Conservation (phyloP, 2,329 filamentous ascomycete species). For the Ophiostoma fasciatum region DNA sequence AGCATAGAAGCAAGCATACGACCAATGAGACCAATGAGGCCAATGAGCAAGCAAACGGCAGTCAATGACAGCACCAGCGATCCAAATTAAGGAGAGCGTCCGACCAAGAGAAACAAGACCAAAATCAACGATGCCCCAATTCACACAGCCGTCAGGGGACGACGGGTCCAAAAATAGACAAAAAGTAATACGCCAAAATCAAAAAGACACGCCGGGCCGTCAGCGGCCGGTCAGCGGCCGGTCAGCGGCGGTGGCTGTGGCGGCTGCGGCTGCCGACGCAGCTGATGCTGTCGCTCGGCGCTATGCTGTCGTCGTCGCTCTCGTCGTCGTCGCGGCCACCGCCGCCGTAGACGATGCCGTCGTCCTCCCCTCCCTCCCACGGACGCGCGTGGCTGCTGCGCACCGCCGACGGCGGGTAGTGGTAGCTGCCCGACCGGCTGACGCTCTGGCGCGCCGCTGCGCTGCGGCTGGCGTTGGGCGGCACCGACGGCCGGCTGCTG, state of each 20-base stretch:
- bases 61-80: too few relatives aligned
- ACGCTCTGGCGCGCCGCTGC: slow-evolving; percentile 6
- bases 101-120: too few relatives aligned
- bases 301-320: slow-evolving; percentile 37
- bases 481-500: slow-evolving; percentile 4
- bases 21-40: too few relatives aligned
- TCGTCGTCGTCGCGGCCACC: slow-evolving; percentile 15
- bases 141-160: not conserved
- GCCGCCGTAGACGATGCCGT: slow-evolving; percentile 3
- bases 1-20: not conserved
- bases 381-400: slow-evolving; percentile 25
- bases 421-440: slow-evolving; percentile 12
- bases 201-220: too few relatives aligned
- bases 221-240: too few relatives aligned
- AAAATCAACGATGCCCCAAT: too few relatives aligned
- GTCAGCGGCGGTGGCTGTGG: slow-evolving; percentile 15
- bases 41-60: too few relatives aligned
- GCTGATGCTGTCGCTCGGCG: slow-evolving; percentile 47
- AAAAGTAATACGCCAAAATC: not conserved
- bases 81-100: too few relatives aligned
- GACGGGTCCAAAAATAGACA: not conserved
- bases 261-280: slow-evolving; percentile 33
- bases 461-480: slow-evolving; percentile 11
- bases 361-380: slow-evolving; percentile 7
- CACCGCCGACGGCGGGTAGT: slow-evolving; percentile 23